Evolutionary conservation across 116 monocot genomes (phyloP).

Genomic region (Thalassia testudinum): DNA sequence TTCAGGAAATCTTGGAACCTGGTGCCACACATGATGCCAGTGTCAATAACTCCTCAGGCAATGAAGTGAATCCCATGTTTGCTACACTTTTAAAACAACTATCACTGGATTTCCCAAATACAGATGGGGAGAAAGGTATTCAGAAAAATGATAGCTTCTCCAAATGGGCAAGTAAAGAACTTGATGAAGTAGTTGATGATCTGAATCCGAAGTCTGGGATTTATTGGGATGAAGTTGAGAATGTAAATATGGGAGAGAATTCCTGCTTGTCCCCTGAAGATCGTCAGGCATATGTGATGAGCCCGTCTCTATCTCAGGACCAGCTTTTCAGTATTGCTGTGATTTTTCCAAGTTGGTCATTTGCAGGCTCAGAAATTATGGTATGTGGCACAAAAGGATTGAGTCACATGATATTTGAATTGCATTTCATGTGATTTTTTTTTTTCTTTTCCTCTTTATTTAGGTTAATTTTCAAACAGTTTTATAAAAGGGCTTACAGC

Average conservation of each 20-base stretch:
- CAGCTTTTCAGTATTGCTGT: constrained; percentile 88
- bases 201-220: constrained; percentile 31
- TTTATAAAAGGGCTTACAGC: too few relatives aligned
- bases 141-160: constrained; percentile 86
- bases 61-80: constrained; percentile 19
- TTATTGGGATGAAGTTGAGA: constrained; percentile 51
- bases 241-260: constrained; percentile 29
- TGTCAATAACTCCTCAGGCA: background rate
- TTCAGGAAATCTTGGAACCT: too few relatives aligned
- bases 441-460: too few relatives aligned
- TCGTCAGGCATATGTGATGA: constrained; percentile 46
- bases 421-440: too few relatives aligned
- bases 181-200: constrained; percentile 49
- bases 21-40: too few relatives aligned
- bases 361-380: constrained; percentile 41
- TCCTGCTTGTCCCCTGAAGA: constrained; percentile 36
- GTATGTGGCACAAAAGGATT: constrained; percentile 13
- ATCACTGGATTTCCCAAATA: constrained; percentile 29
- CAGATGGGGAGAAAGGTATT: constrained; percentile 37
- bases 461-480: too few relatives aligned
- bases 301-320: constrained; percentile 77
- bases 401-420: too few relatives aligned
- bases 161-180: constrained; percentile 84
- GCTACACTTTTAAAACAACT: constrained; percentile 35
- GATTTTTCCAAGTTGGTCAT: constrained; percentile 70